These are phyloP conservation scores for Apiotrichum akiyoshidainum DNA, from an alignment of 1,284 basidiomycete species.

Conservation along the genomic window DNA sequence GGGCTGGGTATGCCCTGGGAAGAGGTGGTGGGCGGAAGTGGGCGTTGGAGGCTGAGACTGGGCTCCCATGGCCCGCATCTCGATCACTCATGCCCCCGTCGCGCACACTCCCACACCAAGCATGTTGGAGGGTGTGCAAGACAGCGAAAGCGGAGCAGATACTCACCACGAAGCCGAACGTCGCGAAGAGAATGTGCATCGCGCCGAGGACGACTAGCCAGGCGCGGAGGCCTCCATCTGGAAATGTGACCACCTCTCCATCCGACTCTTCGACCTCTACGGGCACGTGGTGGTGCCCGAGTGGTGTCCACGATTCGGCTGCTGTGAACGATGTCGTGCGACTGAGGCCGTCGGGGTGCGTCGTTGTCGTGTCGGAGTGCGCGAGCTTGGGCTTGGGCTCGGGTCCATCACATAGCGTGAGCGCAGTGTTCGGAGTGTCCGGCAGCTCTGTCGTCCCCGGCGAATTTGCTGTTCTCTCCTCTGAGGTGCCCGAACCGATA, in stretches of 20 bases:
- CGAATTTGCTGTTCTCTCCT: too few species aligned
- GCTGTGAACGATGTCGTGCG: neutral
- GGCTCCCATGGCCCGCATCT: too few species aligned
- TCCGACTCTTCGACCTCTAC: constrained; percentile 14
- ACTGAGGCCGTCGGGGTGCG: neutral
- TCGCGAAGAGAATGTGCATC: constrained; percentile 21
- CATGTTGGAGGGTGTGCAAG: too few species aligned
- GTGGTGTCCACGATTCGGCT: neutral
- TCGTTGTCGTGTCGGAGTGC: neutral
- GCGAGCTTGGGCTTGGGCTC: too few species aligned
- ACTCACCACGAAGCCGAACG: constrained; percentile 28
- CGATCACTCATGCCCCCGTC: neutral
- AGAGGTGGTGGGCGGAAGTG: too few species aligned
- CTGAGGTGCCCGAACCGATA: too few species aligned
- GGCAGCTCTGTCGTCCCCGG: too few species aligned
- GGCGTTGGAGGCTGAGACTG: too few species aligned
- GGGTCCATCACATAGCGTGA: too few species aligned
- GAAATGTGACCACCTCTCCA: constrained; percentile 21
- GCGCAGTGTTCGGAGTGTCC: too few species aligned
- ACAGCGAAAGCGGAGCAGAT: too few species aligned
- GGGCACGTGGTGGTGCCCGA: neutral
- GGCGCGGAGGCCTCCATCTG: constrained; percentile 23
- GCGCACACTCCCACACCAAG: neutral
- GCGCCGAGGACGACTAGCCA: constrained; percentile 26
- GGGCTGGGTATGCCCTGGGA: too few species aligned